Evolutionary conservation across 257 asterid species (phyloP), one percentile per base, ranked within the genome.

Genomic region (Thymus quinquecostatus): DNA sequence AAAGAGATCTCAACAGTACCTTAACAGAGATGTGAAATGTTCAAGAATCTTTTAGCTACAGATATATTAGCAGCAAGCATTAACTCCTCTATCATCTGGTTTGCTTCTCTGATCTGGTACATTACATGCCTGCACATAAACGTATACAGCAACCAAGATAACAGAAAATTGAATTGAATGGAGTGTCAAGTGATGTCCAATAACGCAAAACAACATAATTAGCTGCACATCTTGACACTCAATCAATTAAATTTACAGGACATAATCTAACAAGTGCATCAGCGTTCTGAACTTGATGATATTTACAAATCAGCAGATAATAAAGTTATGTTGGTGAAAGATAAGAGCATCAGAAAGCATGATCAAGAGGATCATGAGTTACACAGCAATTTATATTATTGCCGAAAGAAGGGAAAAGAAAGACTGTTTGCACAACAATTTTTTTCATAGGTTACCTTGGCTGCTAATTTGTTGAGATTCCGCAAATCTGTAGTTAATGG

Each of bases 51-150:
- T 90, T 87, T 85, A 77, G 98, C 95, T 77, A 95, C 99, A 43
- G 99, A 88, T 77, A 95, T 87, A 74, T 92, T 95, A 69, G 99
- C 97, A 53, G 98, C 98, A 84, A 95, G 99, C 99, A 95, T 95
- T 78, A 89, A 95, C 87, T 95, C 99, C 80, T 95, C 98, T 41
- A 95, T 92, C 99, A 95, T 95, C 87, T 95, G 99, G 81, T 95
- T 95, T 65, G 99, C 99, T 85, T 92, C 99, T 63, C 95, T 89
- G 78, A 95, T 92, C 84, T 95, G 99, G 83, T 95, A 95, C 21
- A 21, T 21, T 21, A 21, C 97, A 95, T 95, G 53, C 99, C 98
- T 95, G 91, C 73, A 85, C 63, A 74, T 65, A 75, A 47, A 74
- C 48, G 51, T 32, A 74, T 44, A 67, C 14, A 65, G 43, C 54